Conservation (phyloP, 208 protist species). For the Herpetomonas tarakana region DNA sequence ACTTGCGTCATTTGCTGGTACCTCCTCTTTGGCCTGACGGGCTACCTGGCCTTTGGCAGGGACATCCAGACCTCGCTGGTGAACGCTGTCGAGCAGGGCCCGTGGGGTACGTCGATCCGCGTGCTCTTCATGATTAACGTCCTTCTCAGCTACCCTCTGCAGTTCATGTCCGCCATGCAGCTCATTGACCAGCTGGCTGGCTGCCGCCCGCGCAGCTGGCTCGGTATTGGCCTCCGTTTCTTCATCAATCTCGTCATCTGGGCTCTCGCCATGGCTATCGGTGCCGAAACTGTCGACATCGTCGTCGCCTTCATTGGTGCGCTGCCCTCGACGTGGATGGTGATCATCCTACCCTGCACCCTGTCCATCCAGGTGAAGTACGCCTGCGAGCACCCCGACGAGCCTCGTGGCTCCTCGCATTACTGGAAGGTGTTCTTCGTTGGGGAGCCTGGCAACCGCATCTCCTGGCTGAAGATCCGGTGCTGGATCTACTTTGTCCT, state of each 20-base stretch:
- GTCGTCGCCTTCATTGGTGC: conserved; percentile 73
- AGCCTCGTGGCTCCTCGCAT: conserved; percentile 30
- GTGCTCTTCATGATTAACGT: conserved; percentile 47
- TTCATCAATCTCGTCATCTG: conserved; percentile 61
- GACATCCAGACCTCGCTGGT: conserved; percentile 42
- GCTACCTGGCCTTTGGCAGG: conserved; percentile 65
- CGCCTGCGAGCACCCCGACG: conserved; percentile 49
- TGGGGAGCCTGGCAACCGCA: conserved; percentile 17
- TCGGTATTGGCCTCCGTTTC: conserved; percentile 46
- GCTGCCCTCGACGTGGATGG: conserved; percentile 63
- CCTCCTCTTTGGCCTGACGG: conserved; percentile 56
- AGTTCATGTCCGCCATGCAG: conserved; percentile 79
- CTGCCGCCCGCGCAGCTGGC: conserved; percentile 47
- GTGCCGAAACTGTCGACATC: conserved; percentile 51
- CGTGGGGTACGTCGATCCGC: conserved; percentile 48
- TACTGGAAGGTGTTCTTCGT: conserved; percentile 57
- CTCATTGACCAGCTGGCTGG: conserved; percentile 50
- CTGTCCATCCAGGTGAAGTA: conserved; percentile 45
- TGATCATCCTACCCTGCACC: conserved; percentile 62
- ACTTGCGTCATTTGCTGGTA: conserved; percentile 45
- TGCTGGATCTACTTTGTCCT: conserved; percentile 50
- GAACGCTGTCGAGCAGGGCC: conserved; percentile 26
- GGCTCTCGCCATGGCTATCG: conserved; percentile 56
- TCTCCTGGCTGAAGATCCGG: conserved; percentile 35
- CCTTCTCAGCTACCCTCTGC: conserved; percentile 72